These are phyloP conservation scores for Dentipellis sp. DNA, from an alignment of 768 basidiomycete species.

Conservation along the genomic window DNA sequence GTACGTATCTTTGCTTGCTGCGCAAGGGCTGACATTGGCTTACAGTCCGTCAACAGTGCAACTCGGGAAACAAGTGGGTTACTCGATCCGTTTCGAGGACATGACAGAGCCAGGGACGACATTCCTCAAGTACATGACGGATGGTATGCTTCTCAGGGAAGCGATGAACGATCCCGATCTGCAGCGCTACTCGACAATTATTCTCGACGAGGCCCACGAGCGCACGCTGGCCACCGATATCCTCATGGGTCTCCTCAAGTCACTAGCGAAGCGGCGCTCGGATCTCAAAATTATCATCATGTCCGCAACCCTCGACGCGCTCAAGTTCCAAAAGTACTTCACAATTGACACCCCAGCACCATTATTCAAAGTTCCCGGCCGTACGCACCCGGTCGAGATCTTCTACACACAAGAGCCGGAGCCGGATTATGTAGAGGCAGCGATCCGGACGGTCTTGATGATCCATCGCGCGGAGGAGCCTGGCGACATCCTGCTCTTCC, in stretches of 20 bases:
- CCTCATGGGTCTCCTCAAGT: slow-evolving; percentile 93
- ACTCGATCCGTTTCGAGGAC: slow-evolving; percentile 98
- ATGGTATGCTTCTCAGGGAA: slow-evolving; percentile 97
- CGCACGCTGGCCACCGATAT: slow-evolving; percentile 97
- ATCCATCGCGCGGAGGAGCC: slow-evolving; percentile 93
- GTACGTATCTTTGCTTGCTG: slow-evolving; percentile 33
- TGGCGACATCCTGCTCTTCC: slow-evolving; percentile 88
- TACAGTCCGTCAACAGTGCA: slow-evolving; percentile 41
- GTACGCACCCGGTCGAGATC: slow-evolving; percentile 93
- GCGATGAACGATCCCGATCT: slow-evolving; percentile 95
- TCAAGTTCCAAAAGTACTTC: slow-evolving; percentile 97
- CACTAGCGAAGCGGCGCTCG: slow-evolving; percentile 63
- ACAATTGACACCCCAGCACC: slow-evolving; percentile 46
- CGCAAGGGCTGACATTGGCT: slow-evolving; percentile 2
- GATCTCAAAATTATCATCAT: slow-evolving; percentile 98
- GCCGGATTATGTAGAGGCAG: slow-evolving; percentile 94
- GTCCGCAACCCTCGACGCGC: slow-evolving; percentile 94
- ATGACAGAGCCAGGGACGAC: slow-evolving; percentile 86
- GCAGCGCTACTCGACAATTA: slow-evolving; percentile 90
- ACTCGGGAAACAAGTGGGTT: slow-evolving; percentile 92
- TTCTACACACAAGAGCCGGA: slow-evolving; percentile 92
- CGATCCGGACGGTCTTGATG: slow-evolving; percentile 93
- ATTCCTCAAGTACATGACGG: slow-evolving; percentile 99
- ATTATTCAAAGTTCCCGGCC: slow-evolving; percentile 84
- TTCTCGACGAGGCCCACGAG: slow-evolving; percentile 98